Evolutionary conservation across 2,329 filamentous ascomycete species (phyloP), one percentile per base, ranked within the genome.

Genomic region (Colletotrichum brevisporum): DNA sequence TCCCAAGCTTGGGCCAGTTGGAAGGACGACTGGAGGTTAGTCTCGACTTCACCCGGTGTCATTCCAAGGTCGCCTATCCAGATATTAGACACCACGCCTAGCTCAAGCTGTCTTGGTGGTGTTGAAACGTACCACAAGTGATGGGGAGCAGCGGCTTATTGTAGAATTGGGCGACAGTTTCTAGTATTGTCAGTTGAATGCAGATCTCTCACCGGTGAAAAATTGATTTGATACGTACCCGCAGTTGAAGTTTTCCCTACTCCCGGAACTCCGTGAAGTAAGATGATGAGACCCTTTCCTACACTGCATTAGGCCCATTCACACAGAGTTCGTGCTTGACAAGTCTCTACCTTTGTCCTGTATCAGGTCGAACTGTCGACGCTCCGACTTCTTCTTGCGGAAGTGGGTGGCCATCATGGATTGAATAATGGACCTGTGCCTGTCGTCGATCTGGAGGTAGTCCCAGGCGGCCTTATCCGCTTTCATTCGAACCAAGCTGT

Each of bases 231-330:
- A 15, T 8, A 57, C 27, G 18, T 10, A 58, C 62, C 65, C 1
- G 84, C 84, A 0, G 84, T 85, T 0, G 81, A 79, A 0, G 84
- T 86, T 76, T 86, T 86, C 5, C 84, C 84, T 0, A 85, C 83
- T 27, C 84, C 84, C 0, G 84, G 84, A 0, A 82, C 79, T 27
- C 84, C 84, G 65, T 85, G 83, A 0, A 86, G 75, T 0, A 86
- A 73, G 0, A 86, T 76, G 2, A 85, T 78, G 0, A 86, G 73
- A 5, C 84, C 83, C 1, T 79, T 64, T 0, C 61, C 56, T 59
- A 10, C 9, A 8, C 2, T 10, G 31, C 3, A 8, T 36, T 0
- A 12, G 2, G 26, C 47, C 26, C 2, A 16, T 13, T 31, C 9
- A 57, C 21, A 16, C 0, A 12, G 6, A 12, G 26, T 1, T 2